These are phyloP conservation scores for Hylodesmum podocarpum DNA, from an alignment of 306 rosid species.

Conservation along the genomic window DNA sequence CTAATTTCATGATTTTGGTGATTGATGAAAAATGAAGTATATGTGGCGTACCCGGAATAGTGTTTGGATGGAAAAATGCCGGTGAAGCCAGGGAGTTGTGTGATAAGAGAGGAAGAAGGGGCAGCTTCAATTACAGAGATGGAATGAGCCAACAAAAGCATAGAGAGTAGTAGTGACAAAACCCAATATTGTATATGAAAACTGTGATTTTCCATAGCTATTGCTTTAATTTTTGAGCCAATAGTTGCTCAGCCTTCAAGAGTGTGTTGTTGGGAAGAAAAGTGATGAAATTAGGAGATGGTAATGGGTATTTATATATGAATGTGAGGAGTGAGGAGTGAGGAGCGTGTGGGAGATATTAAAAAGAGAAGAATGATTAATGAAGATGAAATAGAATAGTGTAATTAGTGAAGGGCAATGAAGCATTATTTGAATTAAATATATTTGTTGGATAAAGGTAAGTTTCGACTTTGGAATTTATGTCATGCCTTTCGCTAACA, in stretches of 20 bases:
- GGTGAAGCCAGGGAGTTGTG: constrained; percentile 32
- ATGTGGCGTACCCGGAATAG: constrained; percentile 42
- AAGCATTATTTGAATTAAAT: not conserved
- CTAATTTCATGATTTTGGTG: not conserved
- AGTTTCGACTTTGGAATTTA: not conserved
- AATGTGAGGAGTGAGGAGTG: not conserved
- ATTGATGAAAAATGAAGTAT: not conserved
- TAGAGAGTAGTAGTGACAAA: constrained; percentile 7
- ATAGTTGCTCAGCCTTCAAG: not conserved
- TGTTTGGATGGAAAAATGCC: constrained; percentile 36
- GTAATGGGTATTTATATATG: too few species aligned
- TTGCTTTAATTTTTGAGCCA: not conserved
- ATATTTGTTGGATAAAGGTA: not conserved
- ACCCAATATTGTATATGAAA: not conserved
- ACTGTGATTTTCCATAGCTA: constrained; percentile 4
- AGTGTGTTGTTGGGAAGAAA: not conserved
- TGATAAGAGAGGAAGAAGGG: constrained; percentile 28
- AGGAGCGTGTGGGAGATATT: not conserved
- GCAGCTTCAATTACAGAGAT: constrained; percentile 31
- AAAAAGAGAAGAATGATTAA: not conserved
- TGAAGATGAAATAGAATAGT: not conserved
- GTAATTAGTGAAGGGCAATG: not conserved
- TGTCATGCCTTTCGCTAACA: not conserved
- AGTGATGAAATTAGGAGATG: not conserved
- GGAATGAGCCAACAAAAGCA: constrained; percentile 17